Base-by-base conservation (phyloP, 148 eudicot species). In the Camellia japonica region DNA sequence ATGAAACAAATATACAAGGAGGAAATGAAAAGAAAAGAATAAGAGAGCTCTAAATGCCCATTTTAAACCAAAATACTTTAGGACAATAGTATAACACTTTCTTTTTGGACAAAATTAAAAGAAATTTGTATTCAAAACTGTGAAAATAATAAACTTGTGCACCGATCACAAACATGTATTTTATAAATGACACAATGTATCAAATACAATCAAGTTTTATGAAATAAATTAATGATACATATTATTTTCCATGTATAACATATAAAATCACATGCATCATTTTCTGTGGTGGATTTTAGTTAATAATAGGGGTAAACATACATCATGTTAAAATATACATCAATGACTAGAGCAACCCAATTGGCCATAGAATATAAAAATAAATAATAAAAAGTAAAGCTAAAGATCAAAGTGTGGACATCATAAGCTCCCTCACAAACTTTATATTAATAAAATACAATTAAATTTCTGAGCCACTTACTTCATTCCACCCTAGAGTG, bases 401-500 rank as follows among this genome's bases (percentile, higher is more conserved):
- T 18, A 51, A 76, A 62, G 12, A 20, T 60, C 6, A 73, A 30
- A 7, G 7, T 51, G 10, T 5, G 1, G 47, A 23, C 47, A 55
- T 30, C n/a, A 72, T 52, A 30, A 0, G 0, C 2, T 7, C 14
- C 12, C 38, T 19, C 66, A n/a, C 66, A 19, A 2, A 62, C 15
- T 62, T 66, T 30, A 8, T 5, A 54, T 51, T 66, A 10, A 7
- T 6, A 55, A 52, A 18, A 60, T 47, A 75, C 23, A 74, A 30
- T 16, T 44, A 42, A 74, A 80, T 56, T 46, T 61, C 46, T 71
- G 18, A 77, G 62, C 77, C 78, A 82, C 91, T 92, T 80, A 93
- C 99, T 89, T 96, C 99, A 74, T 96, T 90, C 97, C 99, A 96
- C 60, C 99, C 99, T 23, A 96, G 80, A 61, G 94, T 92, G 61